Evolutionary conservation across 108 stramenopile genomes (phyloP), one percentile per base, ranked within the genome.

Genomic region (Aurantiochytrium sp.): DNA sequence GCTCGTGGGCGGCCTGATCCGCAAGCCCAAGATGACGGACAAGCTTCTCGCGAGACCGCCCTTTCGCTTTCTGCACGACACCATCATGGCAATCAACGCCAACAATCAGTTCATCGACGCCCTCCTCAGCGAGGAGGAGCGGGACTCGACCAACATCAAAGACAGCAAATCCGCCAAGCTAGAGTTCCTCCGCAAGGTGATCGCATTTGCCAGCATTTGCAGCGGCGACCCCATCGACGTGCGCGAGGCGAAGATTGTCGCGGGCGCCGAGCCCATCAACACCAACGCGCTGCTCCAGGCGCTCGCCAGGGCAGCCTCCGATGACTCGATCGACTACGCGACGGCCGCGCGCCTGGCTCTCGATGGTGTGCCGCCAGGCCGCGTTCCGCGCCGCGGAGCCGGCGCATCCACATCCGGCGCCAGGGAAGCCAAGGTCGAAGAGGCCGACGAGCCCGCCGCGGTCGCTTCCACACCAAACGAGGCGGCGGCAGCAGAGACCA

Each of bases 21-120:
- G 24, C 27, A 87, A 87, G 48, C 87, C 87, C 15, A 59, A 59
- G 39, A 87, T 87, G 87, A 39, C 31, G 31, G 87, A 87, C 8
- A 87, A 88, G 85, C 36, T 88, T 4, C 85, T 88, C 2, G 4
- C 55, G 27, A 88, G 55, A 32, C 88, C 88, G 30, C 88, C 88
- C 30, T 88, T 88, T 22, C 73, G 88, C 32, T 88, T 88, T 39
- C 30, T 88, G 21, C 90, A 90, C 55, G 90, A 90, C 42, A 53
- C 53, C 0, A 24, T 88, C 17, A 87, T 88, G 19, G 90, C 88
- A 3, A 37, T 88, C 22, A 90, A 55, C 21, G 37, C 4, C 12
- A 24, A 73, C 4, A 90, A 88, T 5, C 86, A 86, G 2, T 90
- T 88, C 39, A 85, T n/a, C n/a, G 85, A 88, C 32, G 88, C 34